Percentiles rank a stretch among this genome's conserved stretches.
These are phyloP conservation scores for Pyricularia sp. DNA, from an alignment of 2,329 filamentous ascomycete species.

Conservation along the genomic window DNA sequence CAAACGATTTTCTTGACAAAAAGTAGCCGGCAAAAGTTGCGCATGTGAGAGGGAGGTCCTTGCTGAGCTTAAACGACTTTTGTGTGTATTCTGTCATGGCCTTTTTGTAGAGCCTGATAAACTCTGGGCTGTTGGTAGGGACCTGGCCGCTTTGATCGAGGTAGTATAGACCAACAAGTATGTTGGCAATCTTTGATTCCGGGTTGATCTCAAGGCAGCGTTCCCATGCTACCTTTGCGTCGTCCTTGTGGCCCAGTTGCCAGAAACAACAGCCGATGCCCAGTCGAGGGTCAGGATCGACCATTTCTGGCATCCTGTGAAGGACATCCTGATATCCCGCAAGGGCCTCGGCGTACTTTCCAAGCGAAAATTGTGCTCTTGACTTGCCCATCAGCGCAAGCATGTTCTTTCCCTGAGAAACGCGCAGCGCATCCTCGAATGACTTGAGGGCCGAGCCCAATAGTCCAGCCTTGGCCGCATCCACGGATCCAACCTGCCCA, in stretches of 20 bases:
- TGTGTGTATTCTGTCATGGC: slow-evolving; percentile 93
- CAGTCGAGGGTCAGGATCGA: slow-evolving; percentile 90
- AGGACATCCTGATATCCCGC: slow-evolving; percentile 81
- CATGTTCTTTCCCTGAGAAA: slow-evolving; percentile 80
- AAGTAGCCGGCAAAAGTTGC: slow-evolving; percentile 89
- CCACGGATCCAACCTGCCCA: slow-evolving; percentile 49
- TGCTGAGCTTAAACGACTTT: slow-evolving; percentile 88
- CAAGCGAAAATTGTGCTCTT: slow-evolving; percentile 75
- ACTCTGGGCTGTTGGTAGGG: slow-evolving; percentile 74
- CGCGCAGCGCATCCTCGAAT: slow-evolving; percentile 86
- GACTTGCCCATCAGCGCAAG: slow-evolving; percentile 88
- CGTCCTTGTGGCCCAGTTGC: slow-evolving; percentile 90
- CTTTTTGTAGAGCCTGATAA: slow-evolving; percentile 77
- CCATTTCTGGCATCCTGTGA: slow-evolving; percentile 73
- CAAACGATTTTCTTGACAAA: slow-evolving; percentile 68
- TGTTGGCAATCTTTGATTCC: slow-evolving; percentile 81
- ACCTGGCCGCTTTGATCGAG: slow-evolving; percentile 79
- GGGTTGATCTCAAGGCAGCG: slow-evolving; percentile 71
- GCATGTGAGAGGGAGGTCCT: slow-evolving; percentile 81
- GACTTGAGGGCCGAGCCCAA: slow-evolving; percentile 80
- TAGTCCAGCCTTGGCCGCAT: slow-evolving; percentile 69
- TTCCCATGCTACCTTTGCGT: slow-evolving; percentile 86
- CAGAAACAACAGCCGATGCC: slow-evolving; percentile 94
- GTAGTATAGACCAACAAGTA: slow-evolving; percentile 82
- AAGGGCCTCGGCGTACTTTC: slow-evolving; percentile 76